These are phyloP conservation scores for Candida fluviatilis DNA, from an alignment of 805 yeast genomes.

Conservation along the genomic window DNA sequence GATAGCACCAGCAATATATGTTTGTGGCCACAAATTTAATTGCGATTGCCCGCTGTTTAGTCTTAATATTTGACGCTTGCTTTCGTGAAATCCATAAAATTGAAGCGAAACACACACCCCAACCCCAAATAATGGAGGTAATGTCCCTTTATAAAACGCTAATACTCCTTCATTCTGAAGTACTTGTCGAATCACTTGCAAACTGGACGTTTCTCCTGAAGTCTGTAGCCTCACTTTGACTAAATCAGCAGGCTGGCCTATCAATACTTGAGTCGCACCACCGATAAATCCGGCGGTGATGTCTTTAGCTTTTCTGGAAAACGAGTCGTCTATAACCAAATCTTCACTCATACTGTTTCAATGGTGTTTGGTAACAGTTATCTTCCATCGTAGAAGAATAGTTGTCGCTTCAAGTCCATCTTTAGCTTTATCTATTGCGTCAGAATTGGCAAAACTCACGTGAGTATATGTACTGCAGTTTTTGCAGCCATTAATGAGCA, in stretches of 20 bases:
- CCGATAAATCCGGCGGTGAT: conserved; percentile 43
- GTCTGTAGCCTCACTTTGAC: conserved; percentile 43
- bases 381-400: no score
- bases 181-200: conserved; percentile 31
- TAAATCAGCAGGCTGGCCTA: conserved; percentile 45
- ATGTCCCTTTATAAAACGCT: conserved; percentile 44
- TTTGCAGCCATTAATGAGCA: conserved; percentile 5
- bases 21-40: conserved; percentile 51
- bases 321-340: conserved; percentile 26
- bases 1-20: conserved; percentile 57
- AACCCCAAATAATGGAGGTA: conserved; percentile 42
- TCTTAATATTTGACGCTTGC: conserved; percentile 52
- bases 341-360: conserved; percentile 3
- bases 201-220: conserved; percentile 24
- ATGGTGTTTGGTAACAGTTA: not conserved
- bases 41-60: conserved; percentile 19
- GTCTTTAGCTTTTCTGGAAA: conserved; percentile 36
- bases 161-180: conserved; percentile 36
- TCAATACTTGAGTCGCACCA: conserved; percentile 44
- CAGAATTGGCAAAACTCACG: conserved; percentile 5
- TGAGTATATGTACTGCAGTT: not conserved
- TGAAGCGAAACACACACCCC: conserved; percentile 66
- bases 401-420: not conserved
- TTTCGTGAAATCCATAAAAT: conserved; percentile 68
- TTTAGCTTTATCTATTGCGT: not conserved